Base-by-base conservation (phyloP, 768 basidiomycete species). In the Agaricus sinodeliciosus region DNA sequence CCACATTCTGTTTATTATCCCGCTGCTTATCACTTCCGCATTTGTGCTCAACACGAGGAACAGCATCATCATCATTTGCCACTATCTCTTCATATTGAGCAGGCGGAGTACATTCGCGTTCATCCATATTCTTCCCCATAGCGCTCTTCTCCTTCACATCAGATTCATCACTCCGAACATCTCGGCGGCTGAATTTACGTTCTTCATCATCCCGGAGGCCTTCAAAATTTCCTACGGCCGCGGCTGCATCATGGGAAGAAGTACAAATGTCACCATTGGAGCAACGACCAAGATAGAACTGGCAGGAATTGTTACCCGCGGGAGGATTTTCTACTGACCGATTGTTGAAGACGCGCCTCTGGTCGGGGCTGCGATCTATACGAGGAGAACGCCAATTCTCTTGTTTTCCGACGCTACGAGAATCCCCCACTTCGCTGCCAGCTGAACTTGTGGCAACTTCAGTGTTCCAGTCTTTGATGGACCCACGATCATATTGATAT, bases 241-340 rank as follows among this genome's bases (percentile, higher is more conserved):
- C 43, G 55, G 37, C 44, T 50, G 39, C 27, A 54, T 64, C 63
- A 57, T 67, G 64, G 9, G 55, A 44, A 51, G 58, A 65, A 45
- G 54, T 55, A 52, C 66, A 67, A 28, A 27, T 31, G 44, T 50
- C 49, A 31, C 60, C 62, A 18, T 51, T 31, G 25, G 51, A 37
- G 47, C 63, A 66, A 27, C 31, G 43, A 19, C 63, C 64, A 43
- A 48, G 34, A 51, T 51, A 45, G 52, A 54, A 42, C 26, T 54
- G 45, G 52, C 52, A 54, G 40, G 45, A 25, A 35, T 22, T 47
- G 28, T 56, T 41, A 48, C 50, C 39, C 19, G 45, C 27, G 43
- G 49, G 40, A 41, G 31, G 53, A 48, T 43, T 11, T 35, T 54
- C 52, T 54, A 54, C 52, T 54, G 46, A 54, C 52, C 52, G 52